Base-by-base conservation (phyloP, 2,329 filamentous ascomycete genomes). In the Botrytis byssoidea region DNA sequence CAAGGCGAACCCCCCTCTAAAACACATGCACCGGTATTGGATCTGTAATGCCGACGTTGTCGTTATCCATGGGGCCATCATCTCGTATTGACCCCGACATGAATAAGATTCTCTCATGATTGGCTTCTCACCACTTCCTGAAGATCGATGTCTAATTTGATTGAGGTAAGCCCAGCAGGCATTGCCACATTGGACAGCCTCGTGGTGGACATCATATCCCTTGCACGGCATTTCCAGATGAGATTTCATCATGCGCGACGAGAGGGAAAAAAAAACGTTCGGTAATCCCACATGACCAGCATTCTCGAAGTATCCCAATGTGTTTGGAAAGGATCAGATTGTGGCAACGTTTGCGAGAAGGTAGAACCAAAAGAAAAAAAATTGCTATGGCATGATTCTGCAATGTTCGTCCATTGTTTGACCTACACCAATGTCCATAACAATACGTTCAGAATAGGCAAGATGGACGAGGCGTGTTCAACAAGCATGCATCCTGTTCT, bases 371-470 rank as follows among this genome's bases (percentile, higher is more conserved):
- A 12, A n/a, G 48, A 18, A 9, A 16, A 16, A 55, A 29, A 32
- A 42, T 32, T 42, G 16, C n/a, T 25, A 42, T 57, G 5, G 48
- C 48, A 40, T 68, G 35, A 25, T 32, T 42, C 32, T 32, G 32
- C 37, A n/a, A 68, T 14, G 35, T 68, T 68, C 66, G 66, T 57
- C 66, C 48, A 68, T 68, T 42, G 37, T 69, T 68, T 57, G 42
- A 69, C 51, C 10, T 40, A 37, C 37, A 69, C 65, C 48, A 42
- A 42, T 69, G 6, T 57, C 37, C n/a, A 57, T 25, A 68, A 42
- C 37, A 25, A 7, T 4, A 10, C n/a, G 40, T n/a, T 57, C 22
- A 42, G 10, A 37, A 57, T 10, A 42, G n/a, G 48, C 48, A 57
- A 25, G 65, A 35, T 37, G 46, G 10, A 44, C 65, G 48, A 68